Evolutionary conservation across 23 red algal genomes (phyloP), one percentile per base, ranked within the genome.

Genomic region (Gracilariopsis chorda): DNA sequence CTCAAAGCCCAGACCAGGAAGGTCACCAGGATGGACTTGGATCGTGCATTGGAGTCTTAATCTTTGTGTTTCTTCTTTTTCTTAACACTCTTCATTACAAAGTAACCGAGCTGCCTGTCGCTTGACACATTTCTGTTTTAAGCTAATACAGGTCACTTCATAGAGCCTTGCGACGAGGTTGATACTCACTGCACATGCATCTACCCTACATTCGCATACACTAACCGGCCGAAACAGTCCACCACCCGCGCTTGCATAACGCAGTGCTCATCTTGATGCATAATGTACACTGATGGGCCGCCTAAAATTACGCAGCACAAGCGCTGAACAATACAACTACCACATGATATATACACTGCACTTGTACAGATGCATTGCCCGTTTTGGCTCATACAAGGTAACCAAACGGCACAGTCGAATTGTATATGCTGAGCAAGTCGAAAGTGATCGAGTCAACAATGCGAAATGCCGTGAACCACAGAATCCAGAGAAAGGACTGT

Each of bases 391-490:
- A 73, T 17, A 73, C 67, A 23, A 73, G 67, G 28, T 73, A 73
- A 7, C 67, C 76, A 58, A 57, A 2, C 34, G 76, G 24, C 3
- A 36, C 24, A 32, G 49, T 77, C 1, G 70, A 56, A 37, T 89
- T 42, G 51, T 73, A 69, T 53, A 89, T 89, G 52, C 65, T 89
- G 29, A 89, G 16, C 33, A 25, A 25, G 1, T 60, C 65, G 29
- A 89, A 51, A 1, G 65, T 41, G 62, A 34, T 35, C 10, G 68
- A 58, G 44, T 47, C 42, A 24, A 77, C 29, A 5, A 89, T 59
- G 14, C 63, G 85, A 61, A 89, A 89, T 11, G 78, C 51, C 5
- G 69, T 65, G 40, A 78, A 77, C 85, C 85, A 89, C 48, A 89
- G 47, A 23, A 89, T 61, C 69, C 85, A 78, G 14, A 89, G 46